phyloP scores from a whole-genome alignment of 176 grass and related monocot species.

The Themeda triandra region DNA sequence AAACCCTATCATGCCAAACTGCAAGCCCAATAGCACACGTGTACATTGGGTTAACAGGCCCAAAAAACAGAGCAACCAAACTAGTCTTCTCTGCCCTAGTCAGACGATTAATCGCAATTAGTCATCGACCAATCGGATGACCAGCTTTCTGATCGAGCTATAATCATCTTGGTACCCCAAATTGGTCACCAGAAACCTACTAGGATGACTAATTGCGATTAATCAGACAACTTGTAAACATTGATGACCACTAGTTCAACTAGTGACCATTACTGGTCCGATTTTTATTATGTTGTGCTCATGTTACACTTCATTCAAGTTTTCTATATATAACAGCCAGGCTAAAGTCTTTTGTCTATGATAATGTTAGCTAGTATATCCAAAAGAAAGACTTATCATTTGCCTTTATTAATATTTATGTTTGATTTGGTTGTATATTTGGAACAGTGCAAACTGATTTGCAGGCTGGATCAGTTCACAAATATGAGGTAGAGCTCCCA shows the following conservation, averaged over 20 bases:
- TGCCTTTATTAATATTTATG: not conserved
- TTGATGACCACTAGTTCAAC: not conserved
- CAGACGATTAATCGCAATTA: no score
- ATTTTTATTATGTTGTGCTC: not conserved
- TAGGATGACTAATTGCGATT: no score
- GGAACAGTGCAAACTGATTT: constrained; percentile 73
- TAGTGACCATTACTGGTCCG: not conserved
- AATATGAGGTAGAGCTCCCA: constrained; percentile 58
- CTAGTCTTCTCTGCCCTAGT: no score
- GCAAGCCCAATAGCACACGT: no score
- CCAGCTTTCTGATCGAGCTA: no score
- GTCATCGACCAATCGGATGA: no score
- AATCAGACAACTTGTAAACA: not conserved
- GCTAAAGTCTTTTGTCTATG: not conserved
- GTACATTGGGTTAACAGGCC: no score
- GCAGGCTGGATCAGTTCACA: constrained; percentile 74
- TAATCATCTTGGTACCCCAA: no score
- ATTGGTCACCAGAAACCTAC: no score
- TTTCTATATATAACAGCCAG: not conserved
- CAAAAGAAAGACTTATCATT: not conserved
- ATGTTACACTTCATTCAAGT: not conserved
- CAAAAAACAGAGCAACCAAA: no score
- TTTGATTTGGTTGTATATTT: not conserved
- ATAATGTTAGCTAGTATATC: not conserved
- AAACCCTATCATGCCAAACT: no score